Base-by-base conservation (phyloP, 2,329 filamentous ascomycete species). In the Orbilia javanica region DNA sequence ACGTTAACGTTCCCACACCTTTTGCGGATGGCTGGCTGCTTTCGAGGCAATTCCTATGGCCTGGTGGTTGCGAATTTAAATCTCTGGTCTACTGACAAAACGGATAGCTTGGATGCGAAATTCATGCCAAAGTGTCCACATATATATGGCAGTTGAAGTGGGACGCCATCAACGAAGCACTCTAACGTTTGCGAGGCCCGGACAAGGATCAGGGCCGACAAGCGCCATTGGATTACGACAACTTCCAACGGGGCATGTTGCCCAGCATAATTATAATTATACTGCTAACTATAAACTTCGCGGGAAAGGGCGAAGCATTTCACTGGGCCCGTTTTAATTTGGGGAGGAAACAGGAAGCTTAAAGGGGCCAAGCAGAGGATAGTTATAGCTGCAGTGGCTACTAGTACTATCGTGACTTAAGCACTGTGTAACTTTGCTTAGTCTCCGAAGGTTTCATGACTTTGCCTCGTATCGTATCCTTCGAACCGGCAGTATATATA, bases 121-220 rank as follows among this genome's bases (percentile, higher is more conserved):
- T 64, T 46, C 22, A 42, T 66, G 69, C 50, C 69, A 73, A 73
- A 73, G 69, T 73, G 69, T 63, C 69, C 69, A 73, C 48, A 64
- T 53, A 52, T 50, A 25, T 44, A 44, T 44, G 20, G 20, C 18
- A 57, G 18, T 60, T 57, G 52, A 13, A 31, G 34, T 53, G 13
- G 4, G n/a, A 15, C 5, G 8, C 42, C 11, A n/a, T n/a, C n/a
- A n/a, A n/a, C n/a, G n/a, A n/a, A n/a, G 34, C 6, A 11, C 34
- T 39, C 34, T 39, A 39, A 18, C n/a, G 27, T n/a, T 13, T 29
- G 13, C 29, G 13, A 22, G 29, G 34, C 34, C n/a, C n/a, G 6
- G 55, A n/a, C 34, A 39, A 27, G 31, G 34, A 60, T 13, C 20
- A 27, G 55, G 55, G 48, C 48, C 34, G 27, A 42, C 48, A 57